Conservation (phyloP, 495 filamentous ascomycete species). For the Articulospora tetracladia region DNA sequence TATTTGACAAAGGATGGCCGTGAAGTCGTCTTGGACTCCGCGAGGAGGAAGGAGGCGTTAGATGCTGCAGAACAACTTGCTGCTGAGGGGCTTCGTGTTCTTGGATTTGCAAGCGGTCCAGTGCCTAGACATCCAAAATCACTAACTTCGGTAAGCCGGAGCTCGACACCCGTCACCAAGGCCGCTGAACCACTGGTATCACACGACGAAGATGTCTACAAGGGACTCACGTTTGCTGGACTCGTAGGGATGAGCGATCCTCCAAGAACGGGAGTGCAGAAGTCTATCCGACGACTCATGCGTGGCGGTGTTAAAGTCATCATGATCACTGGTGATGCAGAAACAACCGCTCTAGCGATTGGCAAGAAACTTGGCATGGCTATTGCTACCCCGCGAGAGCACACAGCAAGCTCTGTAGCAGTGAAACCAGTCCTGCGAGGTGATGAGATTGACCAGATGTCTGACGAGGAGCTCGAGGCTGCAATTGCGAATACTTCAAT, state of each 20-base stretch:
- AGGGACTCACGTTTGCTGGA: conserved; percentile 82
- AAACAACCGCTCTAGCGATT: conserved; percentile 91
- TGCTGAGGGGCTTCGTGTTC: conserved; percentile 80
- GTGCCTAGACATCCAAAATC: conserved; percentile 30
- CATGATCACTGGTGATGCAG: conserved; percentile 97
- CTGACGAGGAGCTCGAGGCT: conserved; percentile 71
- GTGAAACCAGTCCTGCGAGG: conserved; percentile 77
- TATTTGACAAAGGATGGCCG: conserved; percentile 85
- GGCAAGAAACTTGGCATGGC: conserved; percentile 92
- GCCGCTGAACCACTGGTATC: conserved; percentile 36
- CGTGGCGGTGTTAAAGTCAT: conserved; percentile 91
- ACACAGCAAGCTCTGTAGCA: conserved; percentile 37
- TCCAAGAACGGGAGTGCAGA: conserved; percentile 81
- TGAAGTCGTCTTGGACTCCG: conserved; percentile 81
- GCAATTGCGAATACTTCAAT: conserved; percentile 86
- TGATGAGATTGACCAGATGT: conserved; percentile 89
- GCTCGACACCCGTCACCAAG: conserved; percentile 29
- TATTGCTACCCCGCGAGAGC: conserved; percentile 41
- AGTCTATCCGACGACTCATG: conserved; percentile 87
- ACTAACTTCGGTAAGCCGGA: conserved; percentile 33
- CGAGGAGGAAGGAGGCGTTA: conserved; percentile 66
- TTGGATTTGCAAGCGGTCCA: conserved; percentile 83
- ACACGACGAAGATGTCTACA: conserved; percentile 70
- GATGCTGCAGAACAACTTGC: conserved; percentile 90
- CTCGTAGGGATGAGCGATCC: conserved; percentile 97